These are phyloP conservation scores for Terana coerulea DNA, from an alignment of 768 basidiomycete species.

Conservation along the genomic window DNA sequence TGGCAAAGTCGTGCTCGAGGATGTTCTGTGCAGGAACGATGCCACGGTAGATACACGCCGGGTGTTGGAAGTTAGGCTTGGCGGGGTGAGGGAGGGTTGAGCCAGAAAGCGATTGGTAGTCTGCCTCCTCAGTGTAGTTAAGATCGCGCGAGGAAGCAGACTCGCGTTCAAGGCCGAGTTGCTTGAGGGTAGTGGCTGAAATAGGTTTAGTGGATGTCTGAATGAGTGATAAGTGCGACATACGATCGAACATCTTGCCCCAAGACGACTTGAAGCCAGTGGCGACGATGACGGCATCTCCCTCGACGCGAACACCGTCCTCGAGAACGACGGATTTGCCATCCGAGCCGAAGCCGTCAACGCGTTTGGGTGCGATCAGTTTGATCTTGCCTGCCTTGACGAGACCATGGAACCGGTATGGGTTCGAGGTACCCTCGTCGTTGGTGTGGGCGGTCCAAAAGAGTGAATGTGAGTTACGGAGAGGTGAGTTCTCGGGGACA, in stretches of 20 bases:
- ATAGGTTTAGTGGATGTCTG: no score
- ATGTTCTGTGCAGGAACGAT: conserved; percentile 61
- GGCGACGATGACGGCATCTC: conserved; percentile 48
- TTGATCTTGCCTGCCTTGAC: conserved; percentile 46
- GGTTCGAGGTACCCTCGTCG: conserved; percentile 49
- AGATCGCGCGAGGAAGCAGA: conserved; percentile 20
- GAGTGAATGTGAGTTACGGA: conserved; percentile 37
- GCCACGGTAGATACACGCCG: conserved; percentile 55
- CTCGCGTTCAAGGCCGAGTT: conserved; percentile 46
- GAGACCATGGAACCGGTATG: conserved; percentile 47
- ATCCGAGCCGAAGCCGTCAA: conserved; percentile 31
- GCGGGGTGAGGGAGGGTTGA: conserved; percentile 22
- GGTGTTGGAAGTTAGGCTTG: conserved; percentile 23
- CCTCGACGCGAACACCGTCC: conserved; percentile 38
- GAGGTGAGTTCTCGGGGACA: conserved; percentile 46
- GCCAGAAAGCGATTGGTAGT: conserved; percentile 29
- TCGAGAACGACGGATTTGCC: conserved; percentile 38
- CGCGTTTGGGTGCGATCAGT: conserved; percentile 43
- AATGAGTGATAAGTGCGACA: conserved; percentile 3
- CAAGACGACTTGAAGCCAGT: conserved; percentile 64
- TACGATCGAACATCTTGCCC: conserved; percentile 38
- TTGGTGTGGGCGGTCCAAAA: conserved; percentile 43
- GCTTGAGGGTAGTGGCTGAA: conserved; percentile 45
- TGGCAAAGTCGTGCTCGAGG: conserved; percentile 51
- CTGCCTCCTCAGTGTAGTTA: conserved; percentile 25